These are phyloP conservation scores for Aspergillus neotritici DNA, from an alignment of 2,329 filamentous ascomycete genomes.

Conservation along the genomic window DNA sequence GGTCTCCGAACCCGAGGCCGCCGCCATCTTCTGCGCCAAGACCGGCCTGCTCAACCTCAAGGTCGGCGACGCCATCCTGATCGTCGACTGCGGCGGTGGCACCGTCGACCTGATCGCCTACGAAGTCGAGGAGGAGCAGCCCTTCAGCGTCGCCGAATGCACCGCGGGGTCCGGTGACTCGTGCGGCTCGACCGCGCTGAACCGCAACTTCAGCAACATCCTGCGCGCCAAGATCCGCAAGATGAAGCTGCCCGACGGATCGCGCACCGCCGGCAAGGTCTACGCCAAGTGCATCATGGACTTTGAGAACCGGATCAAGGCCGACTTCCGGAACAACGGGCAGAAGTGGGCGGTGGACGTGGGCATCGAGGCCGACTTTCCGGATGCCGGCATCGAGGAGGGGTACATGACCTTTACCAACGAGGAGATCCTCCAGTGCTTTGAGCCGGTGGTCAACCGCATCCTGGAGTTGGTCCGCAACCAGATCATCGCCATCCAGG, in stretches of 20 bases:
- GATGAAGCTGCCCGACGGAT: slow-evolving; percentile 97
- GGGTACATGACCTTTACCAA: slow-evolving; percentile 99
- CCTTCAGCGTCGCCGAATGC: slow-evolving; percentile 94
- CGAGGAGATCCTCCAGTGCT: slow-evolving; percentile 97
- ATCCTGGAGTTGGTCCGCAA: slow-evolving; percentile 94
- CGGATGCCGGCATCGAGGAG: slow-evolving; percentile 95
- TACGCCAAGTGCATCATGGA: slow-evolving; percentile 99
- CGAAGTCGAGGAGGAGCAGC: slow-evolving; percentile 95
- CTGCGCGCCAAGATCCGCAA: slow-evolving; percentile 95
- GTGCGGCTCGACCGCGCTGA: slow-evolving; percentile 95
- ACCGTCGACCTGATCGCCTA: slow-evolving; percentile 99
- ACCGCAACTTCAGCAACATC: slow-evolving; percentile 98
- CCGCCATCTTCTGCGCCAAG: slow-evolving; percentile 96
- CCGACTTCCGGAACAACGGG: slow-evolving; percentile 97
- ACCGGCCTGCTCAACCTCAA: slow-evolving; percentile 93
- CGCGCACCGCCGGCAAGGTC: slow-evolving; percentile 93
- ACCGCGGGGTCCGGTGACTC: slow-evolving; percentile 96
- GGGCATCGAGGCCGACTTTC: slow-evolving; percentile 96
- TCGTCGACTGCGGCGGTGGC: slow-evolving; percentile 96
- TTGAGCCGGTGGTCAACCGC: slow-evolving; percentile 95
- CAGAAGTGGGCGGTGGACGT: slow-evolving; percentile 99
- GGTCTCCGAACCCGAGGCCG: slow-evolving; percentile 93
- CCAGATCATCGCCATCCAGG: slow-evolving; percentile 98
- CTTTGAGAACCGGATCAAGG: slow-evolving; percentile 99
- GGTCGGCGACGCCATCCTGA: slow-evolving; percentile 95